These are phyloP conservation scores for Cyclanthera cordifolia DNA, from an alignment of 306 rosid species.

Conservation along the genomic window DNA sequence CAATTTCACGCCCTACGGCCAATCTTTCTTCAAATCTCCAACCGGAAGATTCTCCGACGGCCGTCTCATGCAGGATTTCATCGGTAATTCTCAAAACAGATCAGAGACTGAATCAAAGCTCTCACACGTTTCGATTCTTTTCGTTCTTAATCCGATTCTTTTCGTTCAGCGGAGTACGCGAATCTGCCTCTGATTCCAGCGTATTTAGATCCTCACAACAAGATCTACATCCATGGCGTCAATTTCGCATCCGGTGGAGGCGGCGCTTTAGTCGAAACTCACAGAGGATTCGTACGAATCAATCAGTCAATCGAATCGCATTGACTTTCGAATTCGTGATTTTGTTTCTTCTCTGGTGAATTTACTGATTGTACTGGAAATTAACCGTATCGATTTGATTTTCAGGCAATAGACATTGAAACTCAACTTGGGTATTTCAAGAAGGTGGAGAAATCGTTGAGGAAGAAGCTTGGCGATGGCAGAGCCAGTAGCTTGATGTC, in stretches of 20 bases:
- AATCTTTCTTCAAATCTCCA: constrained; percentile 27
- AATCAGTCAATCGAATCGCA: not conserved
- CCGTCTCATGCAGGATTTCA: constrained; percentile 30
- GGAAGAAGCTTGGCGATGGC: constrained; percentile 22
- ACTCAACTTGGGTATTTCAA: constrained; percentile 19
- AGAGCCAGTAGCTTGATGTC: constrained; percentile 22
- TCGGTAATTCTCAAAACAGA: constrained; percentile 15
- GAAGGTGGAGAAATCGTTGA: constrained; percentile 20
- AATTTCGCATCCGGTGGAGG: constrained; percentile 68
- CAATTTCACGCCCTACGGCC: constrained; percentile 27
- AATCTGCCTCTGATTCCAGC: constrained; percentile 33
- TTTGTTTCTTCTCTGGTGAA: too few species aligned
- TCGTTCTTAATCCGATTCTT: too few species aligned
- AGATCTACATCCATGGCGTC: constrained; percentile 26
- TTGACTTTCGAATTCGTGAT: too few species aligned
- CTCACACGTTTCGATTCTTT: too few species aligned
- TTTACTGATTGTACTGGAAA: too few species aligned
- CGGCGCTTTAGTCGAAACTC: constrained; percentile 46
- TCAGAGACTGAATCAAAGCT: too few species aligned
- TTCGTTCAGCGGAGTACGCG: constrained; percentile 49
- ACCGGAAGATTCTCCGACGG: constrained; percentile 35
- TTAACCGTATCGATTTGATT: not conserved
- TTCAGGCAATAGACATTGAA: constrained; percentile 29
- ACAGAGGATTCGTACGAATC: constrained; percentile 28
- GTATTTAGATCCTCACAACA: constrained; percentile 31